Conservation (phyloP, 495 filamentous ascomycete species). For the Trichoderma virens region DNA sequence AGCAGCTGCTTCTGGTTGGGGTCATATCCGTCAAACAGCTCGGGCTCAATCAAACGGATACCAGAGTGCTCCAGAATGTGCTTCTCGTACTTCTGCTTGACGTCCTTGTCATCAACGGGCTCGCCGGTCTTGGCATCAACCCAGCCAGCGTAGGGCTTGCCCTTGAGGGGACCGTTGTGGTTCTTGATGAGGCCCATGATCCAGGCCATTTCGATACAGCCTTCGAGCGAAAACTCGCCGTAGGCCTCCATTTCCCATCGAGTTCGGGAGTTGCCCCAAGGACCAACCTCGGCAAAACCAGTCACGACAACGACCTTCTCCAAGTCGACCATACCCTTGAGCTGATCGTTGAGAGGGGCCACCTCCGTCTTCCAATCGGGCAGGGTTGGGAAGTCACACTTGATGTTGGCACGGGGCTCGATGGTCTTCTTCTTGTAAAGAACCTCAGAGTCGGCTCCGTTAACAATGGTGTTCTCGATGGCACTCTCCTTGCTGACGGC, state of each 20-base stretch:
- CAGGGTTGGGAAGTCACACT: slow-evolving; percentile 83
- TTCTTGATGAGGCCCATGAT: slow-evolving; percentile 99
- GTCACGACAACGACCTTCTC: slow-evolving; percentile 97
- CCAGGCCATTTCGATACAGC: slow-evolving; percentile 99
- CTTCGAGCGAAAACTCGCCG: slow-evolving; percentile 93
- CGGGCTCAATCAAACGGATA: slow-evolving; percentile 95
- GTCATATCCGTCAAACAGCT: slow-evolving; percentile 95
- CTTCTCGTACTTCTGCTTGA: slow-evolving; percentile 95
- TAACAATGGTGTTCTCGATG: slow-evolving; percentile 95
- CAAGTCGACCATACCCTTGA: slow-evolving; percentile 97
- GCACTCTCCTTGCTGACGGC: slow-evolving; percentile 93
- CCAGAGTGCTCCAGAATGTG: slow-evolving; percentile 92
- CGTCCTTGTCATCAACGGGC: slow-evolving; percentile 94
- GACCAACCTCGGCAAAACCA: slow-evolving; percentile 91
- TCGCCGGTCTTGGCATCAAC: slow-evolving; percentile 90
- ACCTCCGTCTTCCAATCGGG: slow-evolving; percentile 90
- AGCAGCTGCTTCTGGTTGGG: slow-evolving; percentile 97
- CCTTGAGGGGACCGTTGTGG: slow-evolving; percentile 96
- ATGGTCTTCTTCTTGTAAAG: slow-evolving; percentile 92
- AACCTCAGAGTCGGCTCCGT: slow-evolving; percentile 83
- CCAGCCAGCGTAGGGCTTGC: slow-evolving; percentile 94
- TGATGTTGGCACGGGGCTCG: slow-evolving; percentile 94
- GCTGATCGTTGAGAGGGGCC: slow-evolving; percentile 72
- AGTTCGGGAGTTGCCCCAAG: slow-evolving; percentile 96
- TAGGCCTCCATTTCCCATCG: slow-evolving; percentile 99